Conservation (phyloP, 2,329 filamentous ascomycete genomes). For the Xylaria sp. region DNA sequence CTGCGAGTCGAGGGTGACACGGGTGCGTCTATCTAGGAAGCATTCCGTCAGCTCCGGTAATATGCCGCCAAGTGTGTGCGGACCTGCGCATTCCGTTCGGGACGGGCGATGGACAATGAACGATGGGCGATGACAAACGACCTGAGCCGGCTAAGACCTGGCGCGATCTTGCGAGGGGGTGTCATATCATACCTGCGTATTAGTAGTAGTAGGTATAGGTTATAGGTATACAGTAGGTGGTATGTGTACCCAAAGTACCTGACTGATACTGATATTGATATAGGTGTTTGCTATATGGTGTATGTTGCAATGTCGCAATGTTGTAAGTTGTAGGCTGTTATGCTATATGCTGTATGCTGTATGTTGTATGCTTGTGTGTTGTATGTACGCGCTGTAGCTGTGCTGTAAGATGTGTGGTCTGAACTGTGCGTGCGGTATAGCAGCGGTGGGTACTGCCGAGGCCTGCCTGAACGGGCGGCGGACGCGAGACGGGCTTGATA, state of each 20-base stretch:
- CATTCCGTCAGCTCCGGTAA: conserved; percentile 24
- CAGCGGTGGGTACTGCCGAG: conserved; percentile 3
- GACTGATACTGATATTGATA: no score
- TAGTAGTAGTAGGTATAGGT: no score
- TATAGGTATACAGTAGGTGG: background rate
- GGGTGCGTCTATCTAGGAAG: conserved; percentile 13
- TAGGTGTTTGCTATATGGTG: no score
- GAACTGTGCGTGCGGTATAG: background rate
- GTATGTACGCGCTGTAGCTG: background rate
- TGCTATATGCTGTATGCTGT: no score
- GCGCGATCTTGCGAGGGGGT: conserved; percentile 10
- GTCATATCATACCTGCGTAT: no score
- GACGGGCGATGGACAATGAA: conserved; percentile 17
- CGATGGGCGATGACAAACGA: conserved; percentile 25
- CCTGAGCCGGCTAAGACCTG: conserved; percentile 11
- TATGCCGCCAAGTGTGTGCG: conserved; percentile 16
- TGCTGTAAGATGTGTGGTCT: no score
- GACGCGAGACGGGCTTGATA: background rate
- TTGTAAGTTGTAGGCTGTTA: no score
- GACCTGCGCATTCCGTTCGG: conserved; percentile 24
- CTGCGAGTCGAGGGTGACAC: background rate
- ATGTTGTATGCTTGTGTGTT: background rate
- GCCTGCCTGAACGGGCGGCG: background rate
- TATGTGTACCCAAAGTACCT: no score
- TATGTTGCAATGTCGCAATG: no score